Conservation (phyloP, 2,329 filamentous ascomycete genomes). For the Diplodia seriata region DNA sequence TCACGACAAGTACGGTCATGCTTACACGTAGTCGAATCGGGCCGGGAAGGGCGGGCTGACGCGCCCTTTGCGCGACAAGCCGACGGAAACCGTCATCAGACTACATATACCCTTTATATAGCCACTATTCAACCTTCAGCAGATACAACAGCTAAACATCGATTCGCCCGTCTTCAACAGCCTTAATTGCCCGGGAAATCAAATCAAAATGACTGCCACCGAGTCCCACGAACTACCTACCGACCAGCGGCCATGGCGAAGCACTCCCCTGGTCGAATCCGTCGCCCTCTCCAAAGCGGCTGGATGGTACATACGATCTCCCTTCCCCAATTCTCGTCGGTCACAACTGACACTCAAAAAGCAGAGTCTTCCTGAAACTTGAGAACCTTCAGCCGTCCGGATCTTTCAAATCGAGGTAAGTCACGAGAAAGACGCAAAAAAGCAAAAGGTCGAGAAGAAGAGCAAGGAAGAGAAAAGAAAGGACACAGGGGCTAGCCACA, state of each 20-base stretch:
- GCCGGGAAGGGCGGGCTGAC: background rate
- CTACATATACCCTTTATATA: background rate
- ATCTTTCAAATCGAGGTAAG: slow-evolving; percentile 76
- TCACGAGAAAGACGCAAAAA: background rate
- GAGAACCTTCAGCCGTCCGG: slow-evolving; percentile 84
- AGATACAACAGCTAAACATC: background rate
- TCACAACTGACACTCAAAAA: slow-evolving; percentile 35
- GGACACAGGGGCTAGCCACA: background rate
- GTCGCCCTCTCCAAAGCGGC: slow-evolving; percentile 70
- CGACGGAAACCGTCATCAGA: background rate
- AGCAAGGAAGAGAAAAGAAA: background rate
- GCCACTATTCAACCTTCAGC: background rate
- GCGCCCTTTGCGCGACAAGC: background rate
- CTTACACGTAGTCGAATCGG: background rate
- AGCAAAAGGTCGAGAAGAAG: background rate
- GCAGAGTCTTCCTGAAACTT: slow-evolving; percentile 83
- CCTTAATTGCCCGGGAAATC: background rate
- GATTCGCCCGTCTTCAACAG: background rate
- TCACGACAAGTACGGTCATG: too few species aligned
- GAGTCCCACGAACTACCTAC: slow-evolving; percentile 16
- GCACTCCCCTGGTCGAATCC: slow-evolving; percentile 75
- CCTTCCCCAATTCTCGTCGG: background rate
- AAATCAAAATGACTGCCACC: background rate
- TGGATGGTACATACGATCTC: slow-evolving; percentile 68
- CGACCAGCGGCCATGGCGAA: slow-evolving; percentile 64